Evolutionary conservation across 345 rosid genomes (phyloP).

Genomic region (Lepidium aucheri): DNA sequence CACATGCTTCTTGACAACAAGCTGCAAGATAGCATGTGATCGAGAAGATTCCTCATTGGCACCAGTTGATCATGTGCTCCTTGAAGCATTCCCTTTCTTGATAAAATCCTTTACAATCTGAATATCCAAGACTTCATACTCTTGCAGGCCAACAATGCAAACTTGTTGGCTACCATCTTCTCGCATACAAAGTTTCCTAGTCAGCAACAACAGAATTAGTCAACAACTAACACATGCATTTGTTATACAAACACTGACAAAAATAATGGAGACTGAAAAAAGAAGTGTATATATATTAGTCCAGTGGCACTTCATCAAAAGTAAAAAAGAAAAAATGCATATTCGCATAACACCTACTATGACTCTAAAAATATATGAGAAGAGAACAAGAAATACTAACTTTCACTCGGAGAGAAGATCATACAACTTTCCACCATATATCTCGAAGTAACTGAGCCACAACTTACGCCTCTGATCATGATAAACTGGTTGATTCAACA

Average conservation of each 20-base stretch:
- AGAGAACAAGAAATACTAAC: conserved; percentile 36
- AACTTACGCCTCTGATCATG: conserved; percentile 74
- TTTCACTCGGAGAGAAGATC: conserved; percentile 91
- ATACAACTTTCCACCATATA: conserved; percentile 93
- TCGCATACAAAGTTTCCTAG: conserved; percentile 95
- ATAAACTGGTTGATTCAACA: conserved; percentile 77
- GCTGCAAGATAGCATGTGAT: conserved; percentile 98
- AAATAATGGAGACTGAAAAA: background rate
- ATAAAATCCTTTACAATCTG: conserved; percentile 92
- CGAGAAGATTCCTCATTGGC: conserved; percentile 99
- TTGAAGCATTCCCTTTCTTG: conserved; percentile 85
- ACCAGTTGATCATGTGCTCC: conserved; percentile 97
- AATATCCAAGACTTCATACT: conserved; percentile 88
- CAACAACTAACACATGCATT: background rate
- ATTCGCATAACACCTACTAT: background rate
- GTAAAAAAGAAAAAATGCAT: background rate
- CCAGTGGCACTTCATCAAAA: background rate
- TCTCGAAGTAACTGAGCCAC: conserved; percentile 97
- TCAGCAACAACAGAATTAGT: conserved; percentile 12
- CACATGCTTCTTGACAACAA: conserved; percentile 75
- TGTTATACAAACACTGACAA: background rate
- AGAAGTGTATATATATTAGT: background rate
- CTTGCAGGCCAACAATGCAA: conserved; percentile 97
- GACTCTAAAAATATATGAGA: conserved; percentile 4
- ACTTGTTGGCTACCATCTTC: conserved; percentile 99